phyloP scores from a whole-genome alignment of 495 filamentous ascomycete species.

The Ramalina peruviana region DNA sequence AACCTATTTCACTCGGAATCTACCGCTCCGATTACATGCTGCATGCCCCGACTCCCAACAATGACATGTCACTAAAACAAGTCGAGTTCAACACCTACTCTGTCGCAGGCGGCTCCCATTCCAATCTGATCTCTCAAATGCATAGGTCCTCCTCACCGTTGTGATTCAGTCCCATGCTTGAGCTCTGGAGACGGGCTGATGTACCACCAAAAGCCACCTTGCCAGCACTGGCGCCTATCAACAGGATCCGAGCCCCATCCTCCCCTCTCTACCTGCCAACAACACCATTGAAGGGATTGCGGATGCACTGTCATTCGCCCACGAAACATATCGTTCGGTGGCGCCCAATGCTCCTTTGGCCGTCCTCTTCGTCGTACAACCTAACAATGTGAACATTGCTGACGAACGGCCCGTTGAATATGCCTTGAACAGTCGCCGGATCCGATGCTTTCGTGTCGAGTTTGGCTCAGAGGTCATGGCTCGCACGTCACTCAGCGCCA shows the following conservation, averaged over 20 bases:
- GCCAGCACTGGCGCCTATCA: conserved; percentile 16
- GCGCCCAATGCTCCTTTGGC: conserved; percentile 15
- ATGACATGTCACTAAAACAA: conserved; percentile 66
- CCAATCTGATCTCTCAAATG: conserved; percentile 46
- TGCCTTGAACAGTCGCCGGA: conserved; percentile 33
- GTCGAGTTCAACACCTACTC: conserved; percentile 90
- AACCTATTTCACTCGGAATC: conserved; percentile 56
- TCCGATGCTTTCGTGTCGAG: conserved; percentile 39
- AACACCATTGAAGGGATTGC: background rate
- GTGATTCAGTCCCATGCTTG: too few species aligned
- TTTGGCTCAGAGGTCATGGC: conserved; percentile 44
- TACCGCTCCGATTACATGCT: conserved; percentile 86
- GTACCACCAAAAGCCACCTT: conserved; percentile 6
- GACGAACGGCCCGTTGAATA: conserved; percentile 49
- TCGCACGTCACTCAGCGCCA: conserved; percentile 43
- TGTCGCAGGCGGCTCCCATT: conserved; percentile 58
- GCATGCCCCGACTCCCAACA: conserved; percentile 8
- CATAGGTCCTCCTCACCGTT: conserved; percentile 29
- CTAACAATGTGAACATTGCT: conserved; percentile 68
- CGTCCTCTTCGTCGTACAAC: conserved; percentile 70
- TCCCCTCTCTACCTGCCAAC: background rate
- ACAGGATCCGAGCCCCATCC: background rate
- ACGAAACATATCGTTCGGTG: background rate
- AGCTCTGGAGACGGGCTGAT: too few species aligned
- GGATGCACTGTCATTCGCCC: background rate